phyloP scores from a whole-genome alignment of 306 rosid genomes.

The Castanea mollissima region DNA sequence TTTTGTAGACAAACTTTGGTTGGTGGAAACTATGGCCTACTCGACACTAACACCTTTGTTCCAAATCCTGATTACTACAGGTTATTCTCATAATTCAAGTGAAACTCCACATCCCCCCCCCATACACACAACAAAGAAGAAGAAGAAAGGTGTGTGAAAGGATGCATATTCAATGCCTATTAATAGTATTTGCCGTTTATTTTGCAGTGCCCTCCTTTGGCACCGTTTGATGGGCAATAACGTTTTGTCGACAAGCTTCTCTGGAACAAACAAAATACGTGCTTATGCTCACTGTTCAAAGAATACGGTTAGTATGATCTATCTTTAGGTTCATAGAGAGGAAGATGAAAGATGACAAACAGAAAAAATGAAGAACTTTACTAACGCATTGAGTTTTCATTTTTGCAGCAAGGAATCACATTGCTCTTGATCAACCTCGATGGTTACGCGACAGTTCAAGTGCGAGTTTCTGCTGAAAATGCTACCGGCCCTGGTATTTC shows the following conservation, averaged over 20 bases:
- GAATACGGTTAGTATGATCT: conserved; percentile 57
- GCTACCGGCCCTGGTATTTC: conserved; percentile 11
- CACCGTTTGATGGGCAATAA: conserved; percentile 83
- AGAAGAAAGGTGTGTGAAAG: too few relatives aligned
- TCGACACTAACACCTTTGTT: conserved; percentile 50
- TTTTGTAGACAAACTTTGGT: conserved; percentile 90
- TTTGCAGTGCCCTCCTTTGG: conserved; percentile 87
- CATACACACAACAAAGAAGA: too few relatives aligned
- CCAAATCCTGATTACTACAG: conserved; percentile 92
- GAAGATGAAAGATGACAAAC: neutral
- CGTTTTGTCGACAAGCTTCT: conserved; percentile 59
- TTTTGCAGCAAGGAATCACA: conserved; percentile 72
- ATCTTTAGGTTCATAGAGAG: neutral
- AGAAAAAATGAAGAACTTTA: neutral
- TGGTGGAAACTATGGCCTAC: conserved; percentile 93
- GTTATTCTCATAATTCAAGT: conserved; percentile 21
- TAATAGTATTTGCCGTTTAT: neutral
- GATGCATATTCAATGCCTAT: too few relatives aligned
- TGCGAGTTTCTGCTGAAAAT: conserved; percentile 7
- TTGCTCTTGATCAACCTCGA: conserved; percentile 72
- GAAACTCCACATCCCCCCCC: neutral
- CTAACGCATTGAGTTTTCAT: neutral
- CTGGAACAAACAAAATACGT: conserved; percentile 60
- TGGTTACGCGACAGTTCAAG: conserved; percentile 42
- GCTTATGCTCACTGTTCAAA: conserved; percentile 92